phyloP scores from a whole-genome alignment of 169 alveolate genomes.

The Eimeria nieschulzi region DNA sequence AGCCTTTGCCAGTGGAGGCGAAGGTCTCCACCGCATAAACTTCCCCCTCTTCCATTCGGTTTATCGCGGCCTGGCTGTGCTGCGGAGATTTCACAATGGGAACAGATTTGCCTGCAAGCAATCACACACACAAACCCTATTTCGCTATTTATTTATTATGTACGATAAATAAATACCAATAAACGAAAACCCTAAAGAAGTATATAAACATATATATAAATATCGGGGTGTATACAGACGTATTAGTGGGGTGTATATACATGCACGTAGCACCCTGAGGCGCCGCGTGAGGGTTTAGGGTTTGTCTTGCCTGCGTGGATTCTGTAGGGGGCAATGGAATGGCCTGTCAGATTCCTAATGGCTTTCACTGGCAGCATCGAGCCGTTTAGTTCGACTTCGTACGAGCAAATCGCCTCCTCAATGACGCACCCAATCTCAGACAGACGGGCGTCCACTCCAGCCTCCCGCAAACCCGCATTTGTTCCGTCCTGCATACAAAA shows the following conservation, averaged over 20 bases:
- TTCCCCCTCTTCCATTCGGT: conserved; percentile 99
- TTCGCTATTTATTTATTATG: background rate
- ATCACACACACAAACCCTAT: background rate
- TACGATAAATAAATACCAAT: too few relatives aligned
- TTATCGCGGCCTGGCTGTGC: conserved; percentile 79
- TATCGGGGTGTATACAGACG: too few relatives aligned
- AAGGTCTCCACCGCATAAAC: conserved; percentile 99
- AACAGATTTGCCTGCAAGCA: conserved; percentile 93
- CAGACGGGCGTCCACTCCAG: conserved; percentile 99
- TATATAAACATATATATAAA: too few relatives aligned
- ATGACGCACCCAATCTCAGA: conserved; percentile 98
- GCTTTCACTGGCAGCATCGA: conserved; percentile 91
- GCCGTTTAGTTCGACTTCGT: conserved; percentile 88
- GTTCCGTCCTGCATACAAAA: conserved; percentile 96
- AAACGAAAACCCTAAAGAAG: too few relatives aligned
- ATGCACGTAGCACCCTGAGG: background rate
- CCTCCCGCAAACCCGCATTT: conserved; percentile 96
- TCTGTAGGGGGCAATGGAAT: conserved; percentile 95
- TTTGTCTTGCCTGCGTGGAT: conserved; percentile 94
- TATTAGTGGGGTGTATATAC: too few relatives aligned
- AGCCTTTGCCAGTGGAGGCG: conserved; percentile 98
- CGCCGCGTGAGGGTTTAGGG: conserved; percentile 14
- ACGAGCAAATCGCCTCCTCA: conserved; percentile 98
- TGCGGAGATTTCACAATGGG: conserved; percentile 95
- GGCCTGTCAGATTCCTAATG: conserved; percentile 98